Conservation (phyloP, 805 yeast genomes). For the Suhomyces sp. region DNA sequence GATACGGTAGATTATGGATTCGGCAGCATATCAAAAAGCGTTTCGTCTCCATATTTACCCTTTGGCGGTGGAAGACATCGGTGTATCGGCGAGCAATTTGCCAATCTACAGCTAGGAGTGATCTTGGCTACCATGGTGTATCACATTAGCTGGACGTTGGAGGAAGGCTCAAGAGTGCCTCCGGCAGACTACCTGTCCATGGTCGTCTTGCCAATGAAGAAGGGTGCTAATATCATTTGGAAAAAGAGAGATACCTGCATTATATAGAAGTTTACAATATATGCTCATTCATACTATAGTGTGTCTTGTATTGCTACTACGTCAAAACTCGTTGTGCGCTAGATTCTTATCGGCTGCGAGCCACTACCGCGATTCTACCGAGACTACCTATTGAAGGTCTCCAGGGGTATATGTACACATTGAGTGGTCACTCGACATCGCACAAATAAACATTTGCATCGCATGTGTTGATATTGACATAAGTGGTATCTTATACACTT, state of each 20-base stretch:
- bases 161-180: conserved; percentile 48
- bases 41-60: conserved; percentile 90
- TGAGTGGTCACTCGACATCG: no score
- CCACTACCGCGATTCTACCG: neutral
- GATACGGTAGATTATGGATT: conserved; percentile 83
- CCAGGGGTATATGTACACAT: neutral
- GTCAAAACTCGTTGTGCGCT: neutral
- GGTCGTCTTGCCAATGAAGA: conserved; percentile 85
- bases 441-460: no score
- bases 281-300: neutral
- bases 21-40: conserved; percentile 94
- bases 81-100: conserved; percentile 98
- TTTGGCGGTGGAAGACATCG: conserved; percentile 99
- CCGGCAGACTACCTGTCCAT: conserved; percentile 77
- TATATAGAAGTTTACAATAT: neutral
- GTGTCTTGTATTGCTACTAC: no score
- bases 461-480: neutral
- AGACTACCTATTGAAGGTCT: neutral
- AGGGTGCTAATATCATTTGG: conserved; percentile 63
- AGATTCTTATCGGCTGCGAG: neutral
- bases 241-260: conserved; percentile 51
- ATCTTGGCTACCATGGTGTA: conserved; percentile 70
- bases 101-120: conserved; percentile 87
- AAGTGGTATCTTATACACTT: no score
- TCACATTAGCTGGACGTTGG: conserved; percentile 69